These are phyloP conservation scores for Colletotrichum neosansevieriae DNA, from an alignment of 2,329 filamentous ascomycete genomes.

Conservation along the genomic window DNA sequence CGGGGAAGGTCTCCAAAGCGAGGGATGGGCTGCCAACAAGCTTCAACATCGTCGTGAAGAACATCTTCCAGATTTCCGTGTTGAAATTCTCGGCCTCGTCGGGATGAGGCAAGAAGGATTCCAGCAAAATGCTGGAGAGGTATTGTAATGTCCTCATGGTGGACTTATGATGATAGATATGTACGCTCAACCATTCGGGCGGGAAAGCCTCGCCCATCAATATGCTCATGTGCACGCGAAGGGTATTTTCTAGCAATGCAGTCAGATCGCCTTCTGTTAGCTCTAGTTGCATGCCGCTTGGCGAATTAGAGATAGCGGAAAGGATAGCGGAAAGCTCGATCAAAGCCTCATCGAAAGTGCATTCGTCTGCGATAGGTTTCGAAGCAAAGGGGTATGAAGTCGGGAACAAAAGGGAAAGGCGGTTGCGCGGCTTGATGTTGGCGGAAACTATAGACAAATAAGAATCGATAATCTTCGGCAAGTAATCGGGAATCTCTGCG, in stretches of 20 bases:
- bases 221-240: slow-evolving; percentile 90
- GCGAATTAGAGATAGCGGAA: slow-evolving; percentile 81
- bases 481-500: slow-evolving; percentile 86
- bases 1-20: slow-evolving; percentile 93
- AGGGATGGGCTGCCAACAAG: slow-evolving; percentile 90
- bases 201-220: slow-evolving; percentile 92
- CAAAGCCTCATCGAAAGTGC: slow-evolving; percentile 84
- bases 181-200: slow-evolving; percentile 87
- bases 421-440: slow-evolving; percentile 66
- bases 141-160: slow-evolving; percentile 89
- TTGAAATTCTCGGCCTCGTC: slow-evolving; percentile 94
- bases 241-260: slow-evolving; percentile 79
- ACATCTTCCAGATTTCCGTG: slow-evolving; percentile 92
- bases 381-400: slow-evolving; percentile 89
- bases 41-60: slow-evolving; percentile 89
- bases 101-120: slow-evolving; percentile 86
- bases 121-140: slow-evolving; percentile 81
- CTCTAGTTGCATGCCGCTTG: slow-evolving; percentile 81
- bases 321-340: slow-evolving; percentile 91
- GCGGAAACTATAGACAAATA: slow-evolving; percentile 80
- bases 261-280: slow-evolving; percentile 80
- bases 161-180: slow-evolving; percentile 93
- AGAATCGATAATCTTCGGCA: slow-evolving; percentile 91
- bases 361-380: slow-evolving; percentile 71
- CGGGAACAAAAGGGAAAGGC: slow-evolving; percentile 90